phyloP scores from a whole-genome alignment of 768 basidiomycete genomes.

The Dioszegia hungarica region DNA sequence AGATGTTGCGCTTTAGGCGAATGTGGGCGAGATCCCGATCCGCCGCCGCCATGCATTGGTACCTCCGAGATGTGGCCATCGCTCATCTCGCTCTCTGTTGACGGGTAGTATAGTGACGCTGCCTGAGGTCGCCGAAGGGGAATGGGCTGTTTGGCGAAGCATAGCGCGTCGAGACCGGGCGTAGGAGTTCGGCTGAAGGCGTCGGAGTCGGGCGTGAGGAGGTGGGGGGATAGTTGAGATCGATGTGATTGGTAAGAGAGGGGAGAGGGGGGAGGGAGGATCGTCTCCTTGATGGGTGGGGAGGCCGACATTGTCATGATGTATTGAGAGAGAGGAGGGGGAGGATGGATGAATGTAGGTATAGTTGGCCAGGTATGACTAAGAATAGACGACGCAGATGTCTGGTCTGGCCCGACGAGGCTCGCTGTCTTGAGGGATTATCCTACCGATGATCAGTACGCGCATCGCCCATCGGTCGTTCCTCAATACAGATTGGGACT shows the following conservation, averaged over 20 bases:
- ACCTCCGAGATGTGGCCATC: conserved; percentile 1
- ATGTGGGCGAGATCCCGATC: not conserved
- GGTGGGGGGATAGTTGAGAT: conserved; percentile 1
- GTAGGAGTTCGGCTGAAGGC: not conserved
- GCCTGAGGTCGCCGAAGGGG: not conserved
- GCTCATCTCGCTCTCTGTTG: conserved; percentile 7
- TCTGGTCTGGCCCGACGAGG: too few species aligned
- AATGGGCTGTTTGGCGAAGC: conserved; percentile 1
- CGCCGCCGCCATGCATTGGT: not conserved
- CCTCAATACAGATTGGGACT: too few species aligned
- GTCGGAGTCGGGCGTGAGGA: conserved; percentile 5
- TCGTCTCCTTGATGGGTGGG: not conserved
- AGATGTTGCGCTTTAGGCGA: conserved; percentile 1
- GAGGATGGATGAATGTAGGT: not conserved
- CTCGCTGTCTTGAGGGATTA: too few species aligned
- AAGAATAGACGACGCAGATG: too few species aligned
- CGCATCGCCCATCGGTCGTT: too few species aligned
- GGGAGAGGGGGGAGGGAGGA: conserved; percentile 3
- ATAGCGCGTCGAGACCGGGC: not conserved
- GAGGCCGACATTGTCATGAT: conserved; percentile 1
- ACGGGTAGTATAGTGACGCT: not conserved
- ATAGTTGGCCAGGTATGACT: too few species aligned
- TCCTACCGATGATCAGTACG: too few species aligned
- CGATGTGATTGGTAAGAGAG: not conserved
- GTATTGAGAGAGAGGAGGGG: not conserved